These are phyloP conservation scores for Lachancea meyersii DNA, from an alignment of 805 yeast species.

Conservation along the genomic window DNA sequence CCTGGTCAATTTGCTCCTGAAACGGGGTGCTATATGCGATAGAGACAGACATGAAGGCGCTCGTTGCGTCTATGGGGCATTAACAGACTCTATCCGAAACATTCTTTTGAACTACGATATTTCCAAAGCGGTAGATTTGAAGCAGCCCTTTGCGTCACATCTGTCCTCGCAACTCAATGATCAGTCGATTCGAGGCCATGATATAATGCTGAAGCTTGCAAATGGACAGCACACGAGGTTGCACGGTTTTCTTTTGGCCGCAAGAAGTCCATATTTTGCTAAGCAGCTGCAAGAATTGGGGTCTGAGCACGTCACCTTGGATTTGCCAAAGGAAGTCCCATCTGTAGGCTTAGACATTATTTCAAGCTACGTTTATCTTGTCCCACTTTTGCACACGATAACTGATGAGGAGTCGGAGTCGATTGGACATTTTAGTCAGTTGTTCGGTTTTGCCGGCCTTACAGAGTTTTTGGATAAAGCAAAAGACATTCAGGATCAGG, in stretches of 20 bases:
- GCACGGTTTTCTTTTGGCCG: constrained; percentile 40
- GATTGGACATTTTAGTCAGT: constrained; percentile 32
- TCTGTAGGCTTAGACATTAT: constrained; percentile 22
- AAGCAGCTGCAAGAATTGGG: constrained; percentile 22
- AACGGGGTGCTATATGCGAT: constrained; percentile 70
- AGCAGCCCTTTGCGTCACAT: constrained; percentile 70
- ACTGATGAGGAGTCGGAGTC: constrained; percentile 25
- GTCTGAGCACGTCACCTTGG: constrained; percentile 16
- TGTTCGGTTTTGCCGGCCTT: constrained; percentile 35
- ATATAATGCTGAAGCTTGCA: constrained; percentile 21
- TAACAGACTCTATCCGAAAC: constrained; percentile 58
- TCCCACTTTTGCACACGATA: constrained; percentile 37
- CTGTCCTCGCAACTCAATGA: constrained; percentile 39
- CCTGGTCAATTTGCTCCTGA: constrained; percentile 54
- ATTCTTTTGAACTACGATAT: constrained; percentile 55
- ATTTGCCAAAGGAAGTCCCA: constrained; percentile 17
- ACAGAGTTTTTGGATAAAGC: constrained; percentile 32
- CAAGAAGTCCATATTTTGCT: constrained; percentile 33
- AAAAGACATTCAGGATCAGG: constrained; percentile 25
- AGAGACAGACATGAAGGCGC: constrained; percentile 80
- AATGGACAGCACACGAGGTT: constrained; percentile 17
- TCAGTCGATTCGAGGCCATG: constrained; percentile 21
- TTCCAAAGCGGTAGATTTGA: constrained; percentile 58
- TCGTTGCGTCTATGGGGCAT: constrained; percentile 70
- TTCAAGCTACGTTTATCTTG: constrained; percentile 34